phyloP scores from a whole-genome alignment of 2,329 filamentous ascomycete species.

The Alternaria sp. region DNA sequence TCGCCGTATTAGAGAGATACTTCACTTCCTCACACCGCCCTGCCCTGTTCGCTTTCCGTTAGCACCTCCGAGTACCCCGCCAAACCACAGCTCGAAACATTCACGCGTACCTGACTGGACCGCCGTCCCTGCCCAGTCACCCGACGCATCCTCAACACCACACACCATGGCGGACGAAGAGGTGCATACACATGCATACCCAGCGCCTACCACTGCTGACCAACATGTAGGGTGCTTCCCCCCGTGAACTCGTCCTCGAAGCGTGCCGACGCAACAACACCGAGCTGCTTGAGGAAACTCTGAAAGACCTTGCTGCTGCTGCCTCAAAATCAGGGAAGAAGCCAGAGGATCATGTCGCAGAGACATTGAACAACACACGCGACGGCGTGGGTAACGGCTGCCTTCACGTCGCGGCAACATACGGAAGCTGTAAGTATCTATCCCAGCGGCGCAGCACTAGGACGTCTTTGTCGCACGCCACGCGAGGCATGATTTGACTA shows the following conservation, averaged over 20 bases:
- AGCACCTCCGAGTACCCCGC: constrained; percentile 17
- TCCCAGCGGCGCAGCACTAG: not conserved
- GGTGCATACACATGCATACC: constrained; percentile 18
- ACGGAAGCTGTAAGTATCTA: constrained; percentile 77
- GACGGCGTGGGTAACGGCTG: constrained; percentile 88
- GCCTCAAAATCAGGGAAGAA: constrained; percentile 58
- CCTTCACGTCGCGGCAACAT: constrained; percentile 85
- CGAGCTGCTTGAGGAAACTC: constrained; percentile 78
- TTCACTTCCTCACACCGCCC: constrained; percentile 8
- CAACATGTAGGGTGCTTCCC: constrained; percentile 74
- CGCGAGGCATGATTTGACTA: constrained; percentile 1
- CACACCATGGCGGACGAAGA: constrained; percentile 46
- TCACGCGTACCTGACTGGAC: constrained; percentile 7
- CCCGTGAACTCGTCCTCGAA: constrained; percentile 85
- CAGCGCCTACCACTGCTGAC: constrained; percentile 14
- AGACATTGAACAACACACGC: constrained; percentile 82
- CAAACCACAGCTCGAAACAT: constrained; percentile 12
- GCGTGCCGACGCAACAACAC: constrained; percentile 93
- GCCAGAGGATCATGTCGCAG: constrained; percentile 67
- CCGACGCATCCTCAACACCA: not conserved
- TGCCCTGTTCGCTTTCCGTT: constrained; percentile 11
- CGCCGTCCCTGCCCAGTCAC: constrained; percentile 1
- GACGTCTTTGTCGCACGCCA: not conserved
- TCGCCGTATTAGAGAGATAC: constrained; percentile 1
- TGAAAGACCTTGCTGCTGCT: constrained; percentile 59